Base-by-base conservation (phyloP, 352 stramenopile species). In the Halophytophthora batemanensis region DNA sequence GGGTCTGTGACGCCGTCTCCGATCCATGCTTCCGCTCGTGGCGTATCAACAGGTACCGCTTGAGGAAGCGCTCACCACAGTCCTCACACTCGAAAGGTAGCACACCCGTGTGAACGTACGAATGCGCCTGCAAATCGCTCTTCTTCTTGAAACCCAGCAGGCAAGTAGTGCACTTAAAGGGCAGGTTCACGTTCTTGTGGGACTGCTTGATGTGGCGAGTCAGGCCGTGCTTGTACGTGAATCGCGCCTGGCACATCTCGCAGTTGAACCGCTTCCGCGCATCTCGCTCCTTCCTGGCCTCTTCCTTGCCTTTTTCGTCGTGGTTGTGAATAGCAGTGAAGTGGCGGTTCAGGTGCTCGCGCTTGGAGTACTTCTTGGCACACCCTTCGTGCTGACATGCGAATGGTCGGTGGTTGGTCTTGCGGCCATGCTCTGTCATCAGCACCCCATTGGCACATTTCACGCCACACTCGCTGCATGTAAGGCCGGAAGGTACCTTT, bases 111-210 rank as follows among this genome's bases (percentile, higher is more conserved):
- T 93, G 82, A 3, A 89, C 77, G 46, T 78, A 93, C 45, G 71
- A 67, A 37, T 93, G 82, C 10, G 77, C 78, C 56, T 91, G 80
- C 17, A 93, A 59, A 8, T 81, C 61, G 41, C 60, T 78, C 64
- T 91, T 93, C 64, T 93, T 93, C 65, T 89, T 90, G 56, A 91
- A 93, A 31, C 63, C 53, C 43, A 78, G 59, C 0, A 86, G 57
- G 58, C 82, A 93, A 41, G 71, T 55, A 2, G 47, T n/a, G 42
- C 82, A 93, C 45, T 74, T 48, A 49, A 84, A 90, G 18, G 82
- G 76, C 12, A 59, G 40, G 40, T 85, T 74, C 34, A 63, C 56
- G 48, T 85, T 90, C 17, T 51, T 40, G 45, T 87, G 64, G 6
- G 73, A 79, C 33, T 64, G 67, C 19, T 81, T 67, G 31, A 50